Conservation (phyloP, 257 asterid species). For the Primulina huaijiensis region DNA sequence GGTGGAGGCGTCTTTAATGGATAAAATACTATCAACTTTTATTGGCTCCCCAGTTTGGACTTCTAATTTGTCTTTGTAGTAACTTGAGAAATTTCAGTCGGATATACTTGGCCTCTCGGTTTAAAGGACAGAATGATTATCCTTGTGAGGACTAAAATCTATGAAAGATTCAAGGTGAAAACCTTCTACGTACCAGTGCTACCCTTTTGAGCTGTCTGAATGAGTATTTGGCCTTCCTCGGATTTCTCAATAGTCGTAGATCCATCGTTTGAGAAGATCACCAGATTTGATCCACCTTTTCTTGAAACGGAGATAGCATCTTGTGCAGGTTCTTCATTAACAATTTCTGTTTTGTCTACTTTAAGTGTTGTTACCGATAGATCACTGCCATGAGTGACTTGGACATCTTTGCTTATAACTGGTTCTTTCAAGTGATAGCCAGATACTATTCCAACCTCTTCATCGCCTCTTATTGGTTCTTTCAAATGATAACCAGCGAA, state of each 20-base stretch:
- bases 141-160: neutral
- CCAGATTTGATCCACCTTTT: conserved; percentile 44
- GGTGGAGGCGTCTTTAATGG: conserved; percentile 18
- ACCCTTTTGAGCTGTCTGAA: conserved; percentile 27
- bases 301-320: conserved; percentile 28
- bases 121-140: neutral
- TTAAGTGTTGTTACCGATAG: neutral
- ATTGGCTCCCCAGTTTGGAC: conserved; percentile 40
- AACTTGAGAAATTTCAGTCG: conserved; percentile 34
- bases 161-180: conserved; percentile 1
- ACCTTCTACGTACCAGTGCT: conserved; percentile 37
- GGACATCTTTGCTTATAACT: neutral
- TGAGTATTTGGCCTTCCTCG: conserved; percentile 28
- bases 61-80: conserved; percentile 28
- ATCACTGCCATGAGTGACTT: neutral
- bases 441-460: neutral
- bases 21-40: conserved; percentile 30
- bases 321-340: conserved; percentile 20
- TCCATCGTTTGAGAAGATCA: conserved; percentile 37
- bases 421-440: neutral
- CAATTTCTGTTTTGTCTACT: neutral
- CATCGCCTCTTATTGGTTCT: neutral
- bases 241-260: conserved; percentile 28
- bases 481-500: neutral
- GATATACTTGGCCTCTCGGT: conserved; percentile 39